Conservation (phyloP, 306 rosid genomes). For the Vigna reflexopilosa region DNA sequence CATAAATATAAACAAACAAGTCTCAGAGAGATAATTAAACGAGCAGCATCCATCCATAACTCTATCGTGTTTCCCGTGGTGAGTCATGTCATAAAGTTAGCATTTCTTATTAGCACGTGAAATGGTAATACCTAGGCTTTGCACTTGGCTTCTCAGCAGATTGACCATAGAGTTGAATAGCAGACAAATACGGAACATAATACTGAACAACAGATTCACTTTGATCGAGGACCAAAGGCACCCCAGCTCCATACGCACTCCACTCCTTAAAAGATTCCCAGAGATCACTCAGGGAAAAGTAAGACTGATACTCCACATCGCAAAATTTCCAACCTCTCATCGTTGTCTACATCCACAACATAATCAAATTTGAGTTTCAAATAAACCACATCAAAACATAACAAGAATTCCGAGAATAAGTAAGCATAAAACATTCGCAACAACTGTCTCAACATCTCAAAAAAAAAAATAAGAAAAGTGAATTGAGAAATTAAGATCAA, state of each 20-base stretch:
- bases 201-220: slow-evolving; percentile 82
- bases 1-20: neutral
- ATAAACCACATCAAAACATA: slow-evolving; percentile 9
- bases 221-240: slow-evolving; percentile 75
- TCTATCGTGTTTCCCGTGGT: neutral
- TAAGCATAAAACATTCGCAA: slow-evolving; percentile 17
- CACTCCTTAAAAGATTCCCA: slow-evolving; percentile 92
- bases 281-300: slow-evolving; percentile 79
- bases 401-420: neutral
- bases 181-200: slow-evolving; percentile 92
- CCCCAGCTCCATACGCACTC: slow-evolving; percentile 97
- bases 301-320: slow-evolving; percentile 82
- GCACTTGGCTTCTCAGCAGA: slow-evolving; percentile 58
- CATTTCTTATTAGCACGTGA: neutral
- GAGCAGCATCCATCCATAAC: neutral
- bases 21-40: neutral
- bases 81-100: neutral
- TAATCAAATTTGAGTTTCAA: slow-evolving; percentile 21
- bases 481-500: slow-evolving; percentile 17
- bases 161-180: slow-evolving; percentile 79
- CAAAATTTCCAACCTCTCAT: slow-evolving; percentile 85
- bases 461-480: neutral
- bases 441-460: slow-evolving; percentile 26
- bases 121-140: slow-evolving; percentile 68
- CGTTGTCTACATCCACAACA: slow-evolving; percentile 63